A percentile compares a stretch with the other conserved stretches of the same genome.
These are phyloP conservation scores for Cydonia oblonga DNA, from an alignment of 331 rosid species.

Conservation along the genomic window DNA sequence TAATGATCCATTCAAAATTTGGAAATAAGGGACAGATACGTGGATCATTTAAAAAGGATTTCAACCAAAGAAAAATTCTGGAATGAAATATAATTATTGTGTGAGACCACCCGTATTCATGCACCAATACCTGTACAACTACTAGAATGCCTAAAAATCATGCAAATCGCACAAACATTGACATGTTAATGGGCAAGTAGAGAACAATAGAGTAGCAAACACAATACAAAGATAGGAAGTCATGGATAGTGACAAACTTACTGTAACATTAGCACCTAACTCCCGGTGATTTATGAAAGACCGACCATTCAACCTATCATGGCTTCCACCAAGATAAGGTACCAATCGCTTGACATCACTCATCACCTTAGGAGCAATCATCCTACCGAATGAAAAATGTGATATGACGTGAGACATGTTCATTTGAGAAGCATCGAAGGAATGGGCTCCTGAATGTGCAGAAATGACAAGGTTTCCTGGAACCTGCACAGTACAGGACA, in stretches of 20 bases:
- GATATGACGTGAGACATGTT: constrained; percentile 77
- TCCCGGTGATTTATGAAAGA: constrained; percentile 63
- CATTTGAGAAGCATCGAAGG: constrained; percentile 76
- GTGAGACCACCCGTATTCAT: not conserved
- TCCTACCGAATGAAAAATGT: constrained; percentile 74
- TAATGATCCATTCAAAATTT: not conserved
- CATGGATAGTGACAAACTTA: constrained; percentile 35
- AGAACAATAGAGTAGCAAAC: constrained; percentile 2
- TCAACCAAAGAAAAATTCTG: not conserved
- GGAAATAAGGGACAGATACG: no score
- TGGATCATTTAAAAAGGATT: not conserved
- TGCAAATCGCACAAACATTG: not conserved
- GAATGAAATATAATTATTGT: not conserved
- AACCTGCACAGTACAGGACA: constrained; percentile 43
- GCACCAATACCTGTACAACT: not conserved
- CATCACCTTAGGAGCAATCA: constrained; percentile 47
- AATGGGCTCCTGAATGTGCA: constrained; percentile 72
- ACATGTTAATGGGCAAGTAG: not conserved
- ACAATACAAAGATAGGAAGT: not conserved
- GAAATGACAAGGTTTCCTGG: constrained; percentile 73
- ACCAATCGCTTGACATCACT: constrained; percentile 54
- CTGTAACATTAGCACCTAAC: constrained; percentile 70
- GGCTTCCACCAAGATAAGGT: constrained; percentile 67
- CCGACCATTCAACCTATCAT: constrained; percentile 68
- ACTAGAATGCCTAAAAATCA: not conserved